Evolutionary conservation across 106 monocot genomes (phyloP).

Genomic region (Dactylorhiza incarnata): DNA sequence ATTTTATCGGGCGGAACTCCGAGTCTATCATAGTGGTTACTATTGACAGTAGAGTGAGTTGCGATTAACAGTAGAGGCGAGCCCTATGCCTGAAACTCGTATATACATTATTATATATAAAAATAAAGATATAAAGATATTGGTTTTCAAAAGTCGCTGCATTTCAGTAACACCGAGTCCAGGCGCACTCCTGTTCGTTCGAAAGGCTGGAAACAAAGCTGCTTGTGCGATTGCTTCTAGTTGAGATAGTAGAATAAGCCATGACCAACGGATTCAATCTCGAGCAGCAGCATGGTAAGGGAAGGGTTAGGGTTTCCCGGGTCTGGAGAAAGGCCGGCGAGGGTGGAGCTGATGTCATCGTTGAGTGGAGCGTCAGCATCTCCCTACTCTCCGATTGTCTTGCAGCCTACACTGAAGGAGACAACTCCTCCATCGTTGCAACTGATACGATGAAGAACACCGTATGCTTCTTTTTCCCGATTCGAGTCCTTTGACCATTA

Average conservation of each 20-base stretch:
- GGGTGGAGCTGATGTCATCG: slow-evolving; percentile 40
- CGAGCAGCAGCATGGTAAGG: slow-evolving; percentile 85
- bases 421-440: slow-evolving; percentile 90
- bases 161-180: no score
- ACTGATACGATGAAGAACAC: slow-evolving; percentile 98
- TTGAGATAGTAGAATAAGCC: background rate
- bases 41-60: no score
- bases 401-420: slow-evolving; percentile 53
- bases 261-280: slow-evolving; percentile 54
- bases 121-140: no score
- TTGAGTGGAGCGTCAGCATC: slow-evolving; percentile 78
- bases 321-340: slow-evolving; percentile 51
- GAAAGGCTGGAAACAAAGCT: background rate
- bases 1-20: no score
- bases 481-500: background rate
- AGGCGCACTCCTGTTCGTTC: no score
- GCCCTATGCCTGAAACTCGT: no score
- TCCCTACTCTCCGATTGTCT: slow-evolving; percentile 82
- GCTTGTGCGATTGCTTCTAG: background rate
- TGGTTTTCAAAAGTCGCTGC: no score
- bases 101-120: no score
- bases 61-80: no score
- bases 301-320: slow-evolving; percentile 69
- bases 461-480: slow-evolving; percentile 20
- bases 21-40: no score